Evolutionary conservation across 2,329 filamentous ascomycete species (phyloP), one percentile per base, ranked within the genome.

Genomic region (Penicillium olsonii): DNA sequence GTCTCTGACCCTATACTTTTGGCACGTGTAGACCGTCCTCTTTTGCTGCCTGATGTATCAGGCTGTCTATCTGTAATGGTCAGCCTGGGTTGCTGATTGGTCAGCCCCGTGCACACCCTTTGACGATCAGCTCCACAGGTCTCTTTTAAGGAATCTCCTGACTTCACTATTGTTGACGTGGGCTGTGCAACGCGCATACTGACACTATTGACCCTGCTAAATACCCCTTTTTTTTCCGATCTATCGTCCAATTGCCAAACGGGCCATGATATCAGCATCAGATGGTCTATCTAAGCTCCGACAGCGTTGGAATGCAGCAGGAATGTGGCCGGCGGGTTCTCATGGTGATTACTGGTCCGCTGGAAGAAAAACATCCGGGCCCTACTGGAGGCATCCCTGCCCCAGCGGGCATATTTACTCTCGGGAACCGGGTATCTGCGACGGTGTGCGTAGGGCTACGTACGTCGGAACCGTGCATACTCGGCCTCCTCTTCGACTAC

Each of bases 1-100:
- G 44, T 50, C 42, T 48, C 37, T 45, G 49, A 45, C 48, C 46
- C 45, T 40, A 40, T 37, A 38, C 38, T 47, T 48, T 48, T 44
- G 8, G 59, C 59, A 62, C 59, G 59, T 62, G 59, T 57, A 59
- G 49, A 53, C 60, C 55, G 56, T 52, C 39, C 15, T 10, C 1
- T 11, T 5, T 34, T 2, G 40, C 37, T 19, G 49, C 52, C 56
- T 49, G 35, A 14, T 31, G 43, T 31, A 5, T 50, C 34, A 57
- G 56, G 54, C 54, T 4, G 2, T 0, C 9, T 34, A 1, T n/a
- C 20, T 37, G 37, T 35, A 34, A 41, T 45, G 45, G n/a, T 46
- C 37, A 37, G 29, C 15, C 2, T 12, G 9, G 14, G 3, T 14
- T 2, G 14, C 1, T 56, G 29, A 57, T 47, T 55, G 48, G 49